phyloP scores from a whole-genome alignment of 768 basidiomycete species.

The Coprinopsis strossmayeri region DNA sequence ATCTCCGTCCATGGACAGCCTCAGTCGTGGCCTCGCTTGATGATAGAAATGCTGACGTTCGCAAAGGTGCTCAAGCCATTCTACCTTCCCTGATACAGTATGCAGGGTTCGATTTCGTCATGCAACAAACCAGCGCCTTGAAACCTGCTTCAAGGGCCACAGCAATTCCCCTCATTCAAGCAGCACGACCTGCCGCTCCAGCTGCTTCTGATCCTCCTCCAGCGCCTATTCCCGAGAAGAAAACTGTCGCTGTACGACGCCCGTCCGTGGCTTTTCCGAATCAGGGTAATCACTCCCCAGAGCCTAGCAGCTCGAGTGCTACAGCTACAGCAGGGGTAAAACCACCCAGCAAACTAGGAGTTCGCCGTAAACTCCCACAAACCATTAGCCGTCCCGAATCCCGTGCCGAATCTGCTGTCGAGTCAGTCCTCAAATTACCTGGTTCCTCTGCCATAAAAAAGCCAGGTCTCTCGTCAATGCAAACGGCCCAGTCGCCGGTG shows the following conservation, averaged over 20 bases:
- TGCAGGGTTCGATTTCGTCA: conserved; percentile 78
- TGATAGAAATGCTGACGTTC: conserved; percentile 85
- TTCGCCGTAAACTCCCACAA: conserved; percentile 67
- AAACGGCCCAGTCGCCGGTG: conserved; percentile 19
- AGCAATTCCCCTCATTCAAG: conserved; percentile 84
- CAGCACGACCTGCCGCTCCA: conserved; percentile 48
- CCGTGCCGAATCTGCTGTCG: conserved; percentile 35
- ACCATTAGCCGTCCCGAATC: conserved; percentile 50
- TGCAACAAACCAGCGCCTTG: conserved; percentile 79
- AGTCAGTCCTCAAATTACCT: conserved; percentile 27
- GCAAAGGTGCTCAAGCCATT: conserved; percentile 83
- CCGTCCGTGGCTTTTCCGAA: conserved; percentile 28
- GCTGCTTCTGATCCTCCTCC: conserved; percentile 20
- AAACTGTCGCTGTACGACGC: conserved; percentile 25
- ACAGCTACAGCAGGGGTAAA: conserved; percentile 30
- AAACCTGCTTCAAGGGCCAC: conserved; percentile 88
- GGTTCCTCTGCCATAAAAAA: conserved; percentile 21
- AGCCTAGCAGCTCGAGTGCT: conserved; percentile 12
- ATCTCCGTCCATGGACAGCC: conserved; percentile 63
- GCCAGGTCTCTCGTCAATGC: conserved; percentile 20
- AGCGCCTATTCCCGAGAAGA: too few relatives aligned
- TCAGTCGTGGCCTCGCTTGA: conserved; percentile 75
- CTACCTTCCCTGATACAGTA: conserved; percentile 68
- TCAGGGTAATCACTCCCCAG: neutral
- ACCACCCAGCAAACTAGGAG: conserved; percentile 43